These are phyloP conservation scores for Aspergillus sp. DNA, from an alignment of 2,329 filamentous ascomycete species.

Conservation along the genomic window DNA sequence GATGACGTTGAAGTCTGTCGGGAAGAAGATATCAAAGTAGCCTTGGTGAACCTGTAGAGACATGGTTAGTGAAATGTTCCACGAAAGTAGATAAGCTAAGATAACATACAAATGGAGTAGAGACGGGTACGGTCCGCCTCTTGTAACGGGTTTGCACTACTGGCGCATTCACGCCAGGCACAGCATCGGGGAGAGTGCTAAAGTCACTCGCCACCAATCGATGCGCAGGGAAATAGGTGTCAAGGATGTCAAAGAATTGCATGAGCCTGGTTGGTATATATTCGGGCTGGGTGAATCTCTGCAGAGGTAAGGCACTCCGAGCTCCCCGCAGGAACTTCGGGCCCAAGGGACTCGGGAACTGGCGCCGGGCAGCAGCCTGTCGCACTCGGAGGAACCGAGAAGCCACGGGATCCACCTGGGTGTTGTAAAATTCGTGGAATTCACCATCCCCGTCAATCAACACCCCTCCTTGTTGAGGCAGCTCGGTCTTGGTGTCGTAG, in stretches of 20 bases:
- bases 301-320: conserved; percentile 62
- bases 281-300: conserved; percentile 72
- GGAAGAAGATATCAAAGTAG: conserved; percentile 98
- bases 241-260: conserved; percentile 92
- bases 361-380: conserved; percentile 59
- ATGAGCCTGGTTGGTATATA: conserved; percentile 93
- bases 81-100: not conserved
- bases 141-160: conserved; percentile 94
- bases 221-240: conserved; percentile 84
- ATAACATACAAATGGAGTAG: conserved; percentile 76
- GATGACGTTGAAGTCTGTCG: conserved; percentile 86
- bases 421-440: conserved; percentile 90
- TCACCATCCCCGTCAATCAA: conserved; percentile 81
- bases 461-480: conserved; percentile 82
- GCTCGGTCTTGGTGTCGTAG: conserved; percentile 76
- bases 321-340: conserved; percentile 57
- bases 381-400: conserved; percentile 80
- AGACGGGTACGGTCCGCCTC: conserved; percentile 80
- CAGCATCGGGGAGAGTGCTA: conserved; percentile 74
- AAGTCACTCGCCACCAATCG: conserved; percentile 88
- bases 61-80: not conserved
- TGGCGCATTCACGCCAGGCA: conserved; percentile 81
- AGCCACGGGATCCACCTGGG: conserved; percentile 74
- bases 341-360: conserved; percentile 39
- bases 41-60: conserved; percentile 81